Conservation (phyloP, 805 yeast species). For the Spathaspora passalidarum region DNA sequence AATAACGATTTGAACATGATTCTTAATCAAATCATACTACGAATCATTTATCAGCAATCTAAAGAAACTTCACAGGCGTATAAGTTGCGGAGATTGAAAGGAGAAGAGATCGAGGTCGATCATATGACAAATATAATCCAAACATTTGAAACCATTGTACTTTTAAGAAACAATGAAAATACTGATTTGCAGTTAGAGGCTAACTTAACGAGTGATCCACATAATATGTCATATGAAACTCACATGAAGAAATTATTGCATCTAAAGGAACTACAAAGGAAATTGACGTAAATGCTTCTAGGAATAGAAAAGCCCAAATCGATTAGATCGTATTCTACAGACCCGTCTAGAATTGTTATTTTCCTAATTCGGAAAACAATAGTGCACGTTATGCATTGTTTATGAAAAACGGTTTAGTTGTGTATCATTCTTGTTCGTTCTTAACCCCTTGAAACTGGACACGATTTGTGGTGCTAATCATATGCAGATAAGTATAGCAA, state of each 20-base stretch:
- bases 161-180: slow-evolving; percentile 7
- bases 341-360: too few species aligned
- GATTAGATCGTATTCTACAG: too few species aligned
- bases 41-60: slow-evolving; percentile 30
- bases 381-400: too few species aligned
- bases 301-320: too few species aligned
- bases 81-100: slow-evolving; percentile 21
- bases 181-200: slow-evolving; percentile 4
- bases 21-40: slow-evolving; percentile 53
- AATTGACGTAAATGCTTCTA: not conserved
- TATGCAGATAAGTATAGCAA: too few species aligned
- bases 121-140: slow-evolving; percentile 17
- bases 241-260: slow-evolving; percentile 18
- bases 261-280: slow-evolving; percentile 6
- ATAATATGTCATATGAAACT: slow-evolving; percentile 9
- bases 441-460: too few species aligned
- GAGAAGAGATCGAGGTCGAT: slow-evolving; percentile 22
- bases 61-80: slow-evolving; percentile 23
- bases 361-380: not conserved
- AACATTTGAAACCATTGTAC: slow-evolving; percentile 27
- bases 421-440: too few species aligned
- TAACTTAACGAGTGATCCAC: not conserved
- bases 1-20: slow-evolving; percentile 55
- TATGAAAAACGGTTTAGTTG: too few species aligned
- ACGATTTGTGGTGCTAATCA: too few species aligned